Base-by-base conservation (phyloP, 257 asterid genomes). In the Petunia axillaris region DNA sequence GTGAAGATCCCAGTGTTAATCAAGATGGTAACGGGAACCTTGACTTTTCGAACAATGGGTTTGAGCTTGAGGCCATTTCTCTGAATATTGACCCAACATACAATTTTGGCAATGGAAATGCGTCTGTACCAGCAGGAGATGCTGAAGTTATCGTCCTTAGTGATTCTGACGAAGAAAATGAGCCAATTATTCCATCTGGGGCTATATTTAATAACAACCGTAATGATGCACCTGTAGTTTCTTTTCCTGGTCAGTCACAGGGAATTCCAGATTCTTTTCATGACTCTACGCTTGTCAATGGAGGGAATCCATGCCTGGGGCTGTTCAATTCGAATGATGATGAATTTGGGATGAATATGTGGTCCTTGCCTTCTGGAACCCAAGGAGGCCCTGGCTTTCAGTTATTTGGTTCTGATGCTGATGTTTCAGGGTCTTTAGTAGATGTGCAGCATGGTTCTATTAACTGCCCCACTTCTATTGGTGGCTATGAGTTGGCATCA, bases 131-230 rank as follows among this genome's bases (percentile, higher is more conserved):
- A 25, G 79, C 87, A 76, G 93, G 86, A 77, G 93, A 87, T 66
- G 80, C 90, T 74, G 95, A 91, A 73, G 88, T 96, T 15, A 96
- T 96, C 68, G 88, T 93, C 73, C 91, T 96, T 38, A 93, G 94
- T 81, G 99, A 96, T 87, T 93, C 98, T 6, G 99, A 96, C 10
- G 97, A 94, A 71, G 99, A 92, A 83, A 88, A 53, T 76, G 89
- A 84, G 37, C 91, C 89, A 14, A 76, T 84, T 25, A 71, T 85
- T 64, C 40, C 92, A 64, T 73, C 93, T 77, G 93, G 81, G 63
- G 78, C 86, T 63, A 80, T 58, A 78, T 84, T 79, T 84, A 84
- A 82, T 59, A 84, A 81, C 74, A 80, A 58, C 52, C 85, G 62
- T 62, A 79, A 80, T 41, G 91, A 88, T 82, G 86, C 85, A 79